These are phyloP conservation scores for Pelargonium citronellum DNA, from an alignment of 441 rosid genomes.

Conservation along the genomic window DNA sequence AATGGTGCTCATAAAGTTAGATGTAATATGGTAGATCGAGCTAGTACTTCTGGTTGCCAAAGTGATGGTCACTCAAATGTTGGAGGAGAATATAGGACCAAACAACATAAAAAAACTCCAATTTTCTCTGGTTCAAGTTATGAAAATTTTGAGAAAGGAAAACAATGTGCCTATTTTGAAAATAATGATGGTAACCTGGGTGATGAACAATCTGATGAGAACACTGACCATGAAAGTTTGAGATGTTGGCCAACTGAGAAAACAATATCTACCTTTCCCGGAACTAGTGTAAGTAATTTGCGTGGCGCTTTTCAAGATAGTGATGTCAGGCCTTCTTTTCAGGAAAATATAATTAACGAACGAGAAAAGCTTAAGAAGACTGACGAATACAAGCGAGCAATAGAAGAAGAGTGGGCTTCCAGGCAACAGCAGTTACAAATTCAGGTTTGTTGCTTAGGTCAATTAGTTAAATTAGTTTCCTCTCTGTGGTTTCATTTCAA, in stretches of 20 bases:
- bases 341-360: constrained; percentile 44
- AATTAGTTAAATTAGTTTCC: no score
- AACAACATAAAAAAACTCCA: background rate
- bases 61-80: background rate
- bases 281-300: background rate
- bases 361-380: constrained; percentile 78
- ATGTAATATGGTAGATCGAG: background rate
- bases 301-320: background rate
- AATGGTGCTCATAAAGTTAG: constrained; percentile 1
- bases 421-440: constrained; percentile 56
- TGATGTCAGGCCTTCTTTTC: constrained; percentile 24
- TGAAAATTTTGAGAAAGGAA: background rate
- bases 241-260: constrained; percentile 8
- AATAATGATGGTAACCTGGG: background rate
- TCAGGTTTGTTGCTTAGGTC: constrained; percentile 42
- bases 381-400: constrained; percentile 65
- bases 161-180: background rate
- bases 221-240: constrained; percentile 15
- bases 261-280: background rate
- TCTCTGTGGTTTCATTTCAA: no score
- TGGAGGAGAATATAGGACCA: background rate
- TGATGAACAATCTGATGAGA: constrained; percentile 13
- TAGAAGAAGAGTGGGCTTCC: constrained; percentile 76
- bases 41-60: constrained; percentile 3
- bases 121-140: background rate